Percentiles rank a stretch among this genome's conserved stretches.
Conservation (phyloP, 495 filamentous ascomycete species). For the Aspergillus biplanus region DNA sequence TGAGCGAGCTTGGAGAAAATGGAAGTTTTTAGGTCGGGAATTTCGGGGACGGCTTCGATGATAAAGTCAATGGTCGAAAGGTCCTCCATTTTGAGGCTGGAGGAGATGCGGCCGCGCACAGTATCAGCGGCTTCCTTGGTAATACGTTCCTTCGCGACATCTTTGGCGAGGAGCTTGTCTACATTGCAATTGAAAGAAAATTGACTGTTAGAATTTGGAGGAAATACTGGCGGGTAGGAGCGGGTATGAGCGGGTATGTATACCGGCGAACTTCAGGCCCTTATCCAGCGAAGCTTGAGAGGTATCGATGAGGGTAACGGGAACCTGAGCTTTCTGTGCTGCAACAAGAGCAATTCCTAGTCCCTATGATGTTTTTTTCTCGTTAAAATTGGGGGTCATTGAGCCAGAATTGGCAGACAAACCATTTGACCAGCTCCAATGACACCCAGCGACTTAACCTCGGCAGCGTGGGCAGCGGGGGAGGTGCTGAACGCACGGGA, state of each 20-base stretch:
- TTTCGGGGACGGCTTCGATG: slow-evolving; percentile 97
- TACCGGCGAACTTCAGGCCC: slow-evolving; percentile 87
- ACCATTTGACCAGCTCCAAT: slow-evolving; percentile 98
- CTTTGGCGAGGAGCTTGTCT: slow-evolving; percentile 93
- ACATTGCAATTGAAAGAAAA: not conserved
- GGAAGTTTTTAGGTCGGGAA: slow-evolving; percentile 78
- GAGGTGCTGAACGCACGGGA: slow-evolving; percentile 50
- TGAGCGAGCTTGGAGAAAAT: slow-evolving; percentile 87
- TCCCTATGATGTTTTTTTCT: slow-evolving; percentile 59
- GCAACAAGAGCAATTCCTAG: slow-evolving; percentile 96
- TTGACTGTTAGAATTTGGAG: not conserved
- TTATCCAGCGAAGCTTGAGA: slow-evolving; percentile 89
- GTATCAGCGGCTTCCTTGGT: slow-evolving; percentile 76
- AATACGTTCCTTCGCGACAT: slow-evolving; percentile 81
- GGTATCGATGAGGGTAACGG: slow-evolving; percentile 85
- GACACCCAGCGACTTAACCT: slow-evolving; percentile 89
- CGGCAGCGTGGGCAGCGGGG: slow-evolving; percentile 56
- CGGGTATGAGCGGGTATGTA: slow-evolving; percentile 17
- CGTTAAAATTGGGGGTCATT: not conserved
- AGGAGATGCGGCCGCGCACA: slow-evolving; percentile 65
- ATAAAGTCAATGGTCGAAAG: slow-evolving; percentile 92
- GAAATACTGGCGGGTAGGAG: slow-evolving; percentile 1
- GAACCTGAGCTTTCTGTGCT: slow-evolving; percentile 79
- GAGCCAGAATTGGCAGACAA: not conserved
- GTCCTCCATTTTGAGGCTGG: slow-evolving; percentile 75